Conservation (phyloP, 768 basidiomycete genomes). For the Amanita pallidorosea region DNA sequence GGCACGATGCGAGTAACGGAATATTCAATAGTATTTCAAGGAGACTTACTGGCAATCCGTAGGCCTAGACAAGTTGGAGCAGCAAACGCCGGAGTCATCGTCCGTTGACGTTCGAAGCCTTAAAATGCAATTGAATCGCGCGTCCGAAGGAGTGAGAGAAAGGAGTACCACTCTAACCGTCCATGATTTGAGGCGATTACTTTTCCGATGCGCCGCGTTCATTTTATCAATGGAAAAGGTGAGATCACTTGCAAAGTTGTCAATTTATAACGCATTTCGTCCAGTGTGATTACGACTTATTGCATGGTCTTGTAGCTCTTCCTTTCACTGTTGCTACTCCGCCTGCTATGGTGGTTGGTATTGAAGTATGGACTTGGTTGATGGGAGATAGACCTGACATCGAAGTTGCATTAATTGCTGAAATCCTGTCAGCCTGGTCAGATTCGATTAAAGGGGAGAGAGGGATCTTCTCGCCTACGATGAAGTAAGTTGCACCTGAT, state of each 20-base stretch:
- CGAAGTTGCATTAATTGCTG: conserved; percentile 77
- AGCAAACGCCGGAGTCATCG: conserved; percentile 47
- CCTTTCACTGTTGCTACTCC: conserved; percentile 90
- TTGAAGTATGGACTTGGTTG: conserved; percentile 96
- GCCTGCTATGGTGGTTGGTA: conserved; percentile 72
- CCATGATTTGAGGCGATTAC: conserved; percentile 72
- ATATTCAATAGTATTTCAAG: conserved; percentile 9
- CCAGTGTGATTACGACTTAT: conserved; percentile 75
- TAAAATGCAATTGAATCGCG: conserved; percentile 54
- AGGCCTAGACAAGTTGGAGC: conserved; percentile 54
- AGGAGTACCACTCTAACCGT: conserved; percentile 70
- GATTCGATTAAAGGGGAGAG: conserved; percentile 64
- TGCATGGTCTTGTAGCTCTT: conserved; percentile 78
- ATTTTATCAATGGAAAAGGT: conserved; percentile 64
- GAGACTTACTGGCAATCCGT: neutral
- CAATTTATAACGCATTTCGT: neutral
- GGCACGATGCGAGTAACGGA: conserved; percentile 45
- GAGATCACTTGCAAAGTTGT: neutral
- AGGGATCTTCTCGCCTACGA: conserved; percentile 72
- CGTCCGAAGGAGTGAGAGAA: conserved; percentile 54
- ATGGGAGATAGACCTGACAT: conserved; percentile 75
- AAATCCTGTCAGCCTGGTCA: conserved; percentile 83
- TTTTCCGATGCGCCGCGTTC: conserved; percentile 81
- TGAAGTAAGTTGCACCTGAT: conserved; percentile 51
- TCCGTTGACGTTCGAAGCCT: conserved; percentile 59